Evolutionary conservation across 345 rosid species (phyloP).

Genomic region (Arabidopsis suecica): DNA sequence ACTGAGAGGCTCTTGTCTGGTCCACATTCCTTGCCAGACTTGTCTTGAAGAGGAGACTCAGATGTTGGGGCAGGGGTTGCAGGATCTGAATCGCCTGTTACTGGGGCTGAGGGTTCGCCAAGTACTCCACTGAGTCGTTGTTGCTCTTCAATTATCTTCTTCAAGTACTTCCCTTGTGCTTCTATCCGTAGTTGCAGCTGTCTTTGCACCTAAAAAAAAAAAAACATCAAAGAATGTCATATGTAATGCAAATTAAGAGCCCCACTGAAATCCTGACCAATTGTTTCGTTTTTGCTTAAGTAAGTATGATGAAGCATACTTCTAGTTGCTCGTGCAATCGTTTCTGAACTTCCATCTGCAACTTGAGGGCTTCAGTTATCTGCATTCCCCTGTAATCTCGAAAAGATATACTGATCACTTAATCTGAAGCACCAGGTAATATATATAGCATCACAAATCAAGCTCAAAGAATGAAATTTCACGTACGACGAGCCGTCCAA

Average conservation of each 20-base stretch:
- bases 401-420: slow-evolving; percentile 26
- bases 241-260: background rate
- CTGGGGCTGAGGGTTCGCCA: slow-evolving; percentile 61
- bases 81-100: slow-evolving; percentile 79
- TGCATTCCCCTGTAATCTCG: slow-evolving; percentile 81
- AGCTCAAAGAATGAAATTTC: slow-evolving; percentile 25
- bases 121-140: slow-evolving; percentile 80
- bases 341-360: slow-evolving; percentile 99
- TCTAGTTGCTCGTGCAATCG: slow-evolving; percentile 96
- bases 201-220: slow-evolving; percentile 76
- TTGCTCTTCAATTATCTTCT: slow-evolving; percentile 99
- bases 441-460: slow-evolving; percentile 22
- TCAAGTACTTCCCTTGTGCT: slow-evolving; percentile 95
- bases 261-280: background rate
- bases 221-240: slow-evolving; percentile 25
- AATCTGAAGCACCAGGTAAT: slow-evolving; percentile 25
- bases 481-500: slow-evolving; percentile 96
- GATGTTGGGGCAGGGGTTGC: slow-evolving; percentile 90
- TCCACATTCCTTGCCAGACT: slow-evolving; percentile 64
- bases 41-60: slow-evolving; percentile 75
- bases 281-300: background rate
- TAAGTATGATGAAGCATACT: slow-evolving; percentile 58
- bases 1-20: slow-evolving; percentile 77
- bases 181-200: slow-evolving; percentile 97
- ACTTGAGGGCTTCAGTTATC: slow-evolving; percentile 98